Base-by-base conservation (phyloP, 495 filamentous ascomycete genomes). In the Lasiosphaeris hirsuta region DNA sequence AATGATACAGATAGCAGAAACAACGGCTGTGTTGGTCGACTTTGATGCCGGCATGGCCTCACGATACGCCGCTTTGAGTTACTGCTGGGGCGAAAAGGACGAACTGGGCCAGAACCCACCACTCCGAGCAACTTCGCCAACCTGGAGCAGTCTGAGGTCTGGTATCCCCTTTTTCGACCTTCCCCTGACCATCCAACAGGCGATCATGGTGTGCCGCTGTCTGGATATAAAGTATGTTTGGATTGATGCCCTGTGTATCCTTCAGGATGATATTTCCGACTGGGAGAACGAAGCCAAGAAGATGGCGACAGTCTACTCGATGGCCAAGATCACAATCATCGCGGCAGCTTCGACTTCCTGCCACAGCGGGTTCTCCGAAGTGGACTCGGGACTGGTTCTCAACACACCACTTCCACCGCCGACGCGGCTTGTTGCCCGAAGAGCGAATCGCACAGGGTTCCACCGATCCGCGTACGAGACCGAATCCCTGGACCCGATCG, bases 281-380 rank as follows among this genome's bases (percentile, higher is more conserved):
- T 52, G 50, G 50, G 50, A 30, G 17, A 13, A 15, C 5, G 50
- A 52, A 19, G 36, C 50, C 17, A 39, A 13, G 11, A 52, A 40
- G 36, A 52, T 52, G 50, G 37, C 37, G 11, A 51, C 49, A 2
- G 35, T 51, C 6, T 51, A 51, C 9, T 30, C 36, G 17, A 30
- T 40, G 50, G 38, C 50, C 1, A 52, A 4, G 37, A 13, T 52
- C 36, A 52, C 50, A n/a, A 34, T 52, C 38, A 52, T 52, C 15
- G 50, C 50, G 17, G 35, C 50, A 23, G 39, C 50, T 11, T 40
- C 50, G 7, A 41, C 36, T 6, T 52, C 50, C 0, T 52, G 50
- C 15, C 50, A 52, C 50, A 41, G 37, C 5, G 50, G 50, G 1
- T 52, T 52, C 19, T 13, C 40, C 0, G 43, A 19, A 3, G 6